Base-by-base conservation (phyloP, 768 basidiomycete genomes). In the Rhodotorula kratochvilovae region DNA sequence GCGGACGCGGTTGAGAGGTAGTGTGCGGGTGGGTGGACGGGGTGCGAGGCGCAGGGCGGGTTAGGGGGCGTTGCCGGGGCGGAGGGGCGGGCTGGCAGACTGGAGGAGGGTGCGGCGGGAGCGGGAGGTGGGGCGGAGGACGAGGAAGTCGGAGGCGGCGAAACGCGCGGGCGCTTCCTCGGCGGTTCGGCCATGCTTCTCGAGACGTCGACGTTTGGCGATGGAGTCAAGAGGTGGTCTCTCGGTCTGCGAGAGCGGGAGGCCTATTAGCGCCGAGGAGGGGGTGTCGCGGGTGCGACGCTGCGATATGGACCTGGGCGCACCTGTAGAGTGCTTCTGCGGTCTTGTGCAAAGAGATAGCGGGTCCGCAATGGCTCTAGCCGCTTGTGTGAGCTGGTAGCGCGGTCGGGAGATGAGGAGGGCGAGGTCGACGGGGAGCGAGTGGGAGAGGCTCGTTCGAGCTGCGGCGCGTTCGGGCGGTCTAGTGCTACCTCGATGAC, bases 41-140 rank as follows among this genome's bases (percentile, higher is more conserved):
- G 16, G 35, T 54, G 65, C n/a, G 60, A 50, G 8, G 70, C 73
- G 46, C 75, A 72, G 60, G 77, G 75, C 21, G 63, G 0, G 16
- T 54, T 53, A 29, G 63, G 42, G 16, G 46, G 33, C 43, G 56
- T 54, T 21, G 76, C 71, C n/a, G 73, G 71, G 53, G 67, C 50
- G 50, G 36, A 2, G 13, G 21, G 25, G 21, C 31, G n/a, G 2
- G 60, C 23, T 13, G 56, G 5, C 29, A n/a, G 13, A 21, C 3
- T 7, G n/a, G 58, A 27, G 15, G 58, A 29, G 27, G 29, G 35
- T 25, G 50, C 19, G 27, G 61, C 6, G 0, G 39, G 36, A 35
- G 43, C n/a, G 53, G 62, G 61, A 67, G 58, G 55, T 23, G 35
- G 31, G 21, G 33, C 55, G 23, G 33, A 7, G 17, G 55, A 36